Percentiles rank a stretch among this genome's conserved stretches.
These are phyloP conservation scores for Apophysomyces ossiformis DNA, from an alignment of 371 early-diverging fungal species.

Conservation along the genomic window DNA sequence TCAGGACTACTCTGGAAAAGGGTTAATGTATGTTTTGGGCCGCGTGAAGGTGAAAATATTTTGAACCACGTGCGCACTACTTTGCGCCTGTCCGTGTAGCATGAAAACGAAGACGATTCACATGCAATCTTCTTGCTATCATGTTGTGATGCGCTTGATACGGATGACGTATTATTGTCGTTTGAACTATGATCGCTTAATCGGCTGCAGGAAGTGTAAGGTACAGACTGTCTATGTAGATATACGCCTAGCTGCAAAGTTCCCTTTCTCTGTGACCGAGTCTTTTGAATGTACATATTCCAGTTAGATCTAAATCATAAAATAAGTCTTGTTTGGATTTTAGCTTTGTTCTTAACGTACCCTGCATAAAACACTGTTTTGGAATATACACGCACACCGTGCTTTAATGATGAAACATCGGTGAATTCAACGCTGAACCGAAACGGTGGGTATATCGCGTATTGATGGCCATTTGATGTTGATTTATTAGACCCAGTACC, in stretches of 20 bases:
- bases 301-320: slow-evolving; percentile 54
- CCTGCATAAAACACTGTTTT: slow-evolving; percentile 63
- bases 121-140: slow-evolving; percentile 10
- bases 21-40: slow-evolving; percentile 56
- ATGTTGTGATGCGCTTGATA: neutral
- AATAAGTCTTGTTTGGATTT: neutral
- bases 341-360: slow-evolving; percentile 25
- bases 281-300: slow-evolving; percentile 64
- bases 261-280: slow-evolving; percentile 45
- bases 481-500: slow-evolving; percentile 1
- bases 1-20: slow-evolving; percentile 64
- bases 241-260: slow-evolving; percentile 53
- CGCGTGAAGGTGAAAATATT: slow-evolving; percentile 54
- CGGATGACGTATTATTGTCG: slow-evolving; percentile 5
- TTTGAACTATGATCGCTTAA: slow-evolving; percentile 7
- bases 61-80: slow-evolving; percentile 62
- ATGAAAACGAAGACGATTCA: slow-evolving; percentile 37
- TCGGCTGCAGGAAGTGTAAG: slow-evolving; percentile 28
- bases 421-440: slow-evolving; percentile 63
- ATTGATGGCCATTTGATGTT: slow-evolving; percentile 18
- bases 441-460: slow-evolving; percentile 57
- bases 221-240: slow-evolving; percentile 57
- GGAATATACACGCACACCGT: slow-evolving; percentile 48
- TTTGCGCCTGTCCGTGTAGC: slow-evolving; percentile 52
- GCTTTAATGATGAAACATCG: slow-evolving; percentile 38